These are phyloP conservation scores for Aspergillus sp. DNA, from an alignment of 2,329 filamentous ascomycete species.

Conservation along the genomic window DNA sequence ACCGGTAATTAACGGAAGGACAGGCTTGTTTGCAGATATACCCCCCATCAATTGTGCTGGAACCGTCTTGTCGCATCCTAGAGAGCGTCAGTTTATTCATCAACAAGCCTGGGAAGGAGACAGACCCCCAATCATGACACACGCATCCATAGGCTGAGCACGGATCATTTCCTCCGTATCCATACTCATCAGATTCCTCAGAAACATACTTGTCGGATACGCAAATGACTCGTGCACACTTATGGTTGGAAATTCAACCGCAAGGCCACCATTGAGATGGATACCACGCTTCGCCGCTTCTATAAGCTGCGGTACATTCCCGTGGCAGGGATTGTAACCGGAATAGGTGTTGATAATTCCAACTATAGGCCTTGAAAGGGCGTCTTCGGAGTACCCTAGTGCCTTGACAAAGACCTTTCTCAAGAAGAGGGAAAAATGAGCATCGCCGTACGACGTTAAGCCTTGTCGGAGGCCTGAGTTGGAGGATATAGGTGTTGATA, in stretches of 20 bases:
- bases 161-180: constrained; percentile 77
- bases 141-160: constrained; percentile 69
- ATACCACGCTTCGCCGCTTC: constrained; percentile 70
- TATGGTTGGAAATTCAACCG: constrained; percentile 73
- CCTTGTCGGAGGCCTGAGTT: constrained; percentile 61
- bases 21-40: constrained; percentile 71
- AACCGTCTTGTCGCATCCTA: constrained; percentile 74
- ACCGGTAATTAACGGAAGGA: constrained; percentile 67
- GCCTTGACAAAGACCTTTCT: constrained; percentile 78
- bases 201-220: constrained; percentile 71
- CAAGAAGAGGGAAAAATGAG: constrained; percentile 73
- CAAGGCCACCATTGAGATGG: constrained; percentile 65
- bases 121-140: constrained; percentile 65
- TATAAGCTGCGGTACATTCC: constrained; percentile 69
- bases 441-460: constrained; percentile 68
- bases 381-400: constrained; percentile 70
- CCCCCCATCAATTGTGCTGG: constrained; percentile 75
- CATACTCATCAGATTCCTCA: constrained; percentile 75
- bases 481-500: constrained; percentile 53
- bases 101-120: not conserved
- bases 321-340: constrained; percentile 72
- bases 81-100: not conserved
- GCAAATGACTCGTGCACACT: constrained; percentile 70
- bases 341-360: constrained; percentile 74
- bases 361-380: constrained; percentile 68